Evolutionary conservation across 176 grass and related monocot species (phyloP).

Genomic region (Elaeis guineensis): DNA sequence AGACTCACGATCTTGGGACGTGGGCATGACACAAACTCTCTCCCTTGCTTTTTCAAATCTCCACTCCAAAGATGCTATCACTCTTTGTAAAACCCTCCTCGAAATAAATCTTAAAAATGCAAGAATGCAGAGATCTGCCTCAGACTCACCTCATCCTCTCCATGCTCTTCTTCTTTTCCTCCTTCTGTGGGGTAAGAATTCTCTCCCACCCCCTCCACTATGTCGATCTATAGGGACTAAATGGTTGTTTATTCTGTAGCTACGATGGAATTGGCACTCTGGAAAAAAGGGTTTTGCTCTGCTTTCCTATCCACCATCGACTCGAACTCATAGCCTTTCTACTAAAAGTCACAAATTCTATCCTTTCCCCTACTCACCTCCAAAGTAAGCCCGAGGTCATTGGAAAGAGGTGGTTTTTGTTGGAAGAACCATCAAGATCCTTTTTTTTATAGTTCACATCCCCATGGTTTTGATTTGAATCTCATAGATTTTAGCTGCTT

Average conservation of each 20-base stretch:
- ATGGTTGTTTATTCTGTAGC: neutral
- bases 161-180: no score
- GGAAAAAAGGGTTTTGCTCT: constrained; percentile 43
- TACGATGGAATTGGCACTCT: constrained; percentile 3
- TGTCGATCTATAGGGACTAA: neutral
- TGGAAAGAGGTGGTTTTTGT: neutral
- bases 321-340: constrained; percentile 34
- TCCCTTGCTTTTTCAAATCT: no score
- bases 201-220: neutral
- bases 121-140: no score
- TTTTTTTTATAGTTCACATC: neutral
- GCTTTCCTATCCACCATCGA: constrained; percentile 21
- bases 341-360: constrained; percentile 82
- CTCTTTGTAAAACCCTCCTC: no score
- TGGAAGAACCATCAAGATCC: neutral
- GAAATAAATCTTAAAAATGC: no score
- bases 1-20: no score
- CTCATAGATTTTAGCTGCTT: no score
- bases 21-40: no score
- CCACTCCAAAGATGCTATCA: no score
- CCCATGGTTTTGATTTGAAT: no score
- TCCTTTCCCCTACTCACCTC: constrained; percentile 55
- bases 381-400: constrained; percentile 26
- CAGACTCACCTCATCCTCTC: neutral
- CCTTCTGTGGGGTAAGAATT: constrained; percentile 21